Conservation (phyloP, 495 filamentous ascomycete genomes). For the Podospora anserina region DNA sequence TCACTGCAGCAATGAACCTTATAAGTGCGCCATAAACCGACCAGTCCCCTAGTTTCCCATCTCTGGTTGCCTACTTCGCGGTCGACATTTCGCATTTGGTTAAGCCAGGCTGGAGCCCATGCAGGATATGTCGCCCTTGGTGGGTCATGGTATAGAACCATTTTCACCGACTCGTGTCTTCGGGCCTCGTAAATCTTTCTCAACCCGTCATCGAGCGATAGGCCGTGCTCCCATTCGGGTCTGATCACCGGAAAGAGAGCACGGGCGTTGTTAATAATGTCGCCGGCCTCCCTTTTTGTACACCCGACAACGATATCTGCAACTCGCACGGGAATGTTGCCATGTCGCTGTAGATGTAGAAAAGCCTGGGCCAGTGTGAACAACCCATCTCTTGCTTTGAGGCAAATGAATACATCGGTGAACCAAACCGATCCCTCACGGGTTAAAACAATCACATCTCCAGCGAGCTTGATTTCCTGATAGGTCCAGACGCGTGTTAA, state of each 20-base stretch:
- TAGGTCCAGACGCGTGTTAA: slow-evolving; percentile 10
- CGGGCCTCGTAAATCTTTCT: slow-evolving; percentile 3
- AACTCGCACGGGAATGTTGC: background rate
- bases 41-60: too few relatives aligned
- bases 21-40: too few relatives aligned
- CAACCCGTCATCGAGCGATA: background rate
- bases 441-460: background rate
- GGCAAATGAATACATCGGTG: background rate
- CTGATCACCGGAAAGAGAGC: slow-evolving; percentile 1
- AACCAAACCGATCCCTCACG: too few relatives aligned
- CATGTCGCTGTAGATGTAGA: background rate
- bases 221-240: background rate
- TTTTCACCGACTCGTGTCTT: background rate
- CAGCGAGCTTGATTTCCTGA: slow-evolving; percentile 7
- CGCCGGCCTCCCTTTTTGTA: background rate
- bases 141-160: background rate
- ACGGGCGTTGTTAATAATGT: background rate
- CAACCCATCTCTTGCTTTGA: background rate
- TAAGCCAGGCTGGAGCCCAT: slow-evolving; percentile 7
- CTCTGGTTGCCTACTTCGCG: too few relatives aligned
- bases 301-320: background rate
- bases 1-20: too few relatives aligned
- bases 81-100: too few relatives aligned
- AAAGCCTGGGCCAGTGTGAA: background rate
- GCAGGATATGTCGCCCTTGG: slow-evolving; percentile 5